Evolutionary conservation across 257 asterid species (phyloP), one percentile per base, ranked within the genome.

Genomic region (Penstemon davidsonii): DNA sequence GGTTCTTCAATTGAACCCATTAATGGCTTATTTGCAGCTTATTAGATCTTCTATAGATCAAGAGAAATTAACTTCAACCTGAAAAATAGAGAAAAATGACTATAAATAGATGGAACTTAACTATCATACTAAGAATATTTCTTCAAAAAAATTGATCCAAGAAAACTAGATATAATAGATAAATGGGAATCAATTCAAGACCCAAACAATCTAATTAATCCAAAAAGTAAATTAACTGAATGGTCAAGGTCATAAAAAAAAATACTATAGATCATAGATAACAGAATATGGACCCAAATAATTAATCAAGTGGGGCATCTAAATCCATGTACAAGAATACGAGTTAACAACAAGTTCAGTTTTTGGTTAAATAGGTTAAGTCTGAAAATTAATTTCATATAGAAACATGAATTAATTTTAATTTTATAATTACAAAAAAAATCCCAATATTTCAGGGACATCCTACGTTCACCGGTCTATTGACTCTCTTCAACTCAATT

Each of bases 1-100:
- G 81, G 62, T 58, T 81, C 87, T 54, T 52, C 68, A 5, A 70
- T 76, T 52, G 96, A 84, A 54, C 92, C 95, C 96, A 88, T 89
- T 19, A 49, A 49, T 62, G 61, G 58, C 54, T 70, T 61, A 9
- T 2, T 64, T 65, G 46, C 60, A 45, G 49, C 10, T 43, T 70
- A 25, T 25, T 25, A 25, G 33, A 25, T 25, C 67, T 75, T 65
- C 42, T 47, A 53, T 33, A 44, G 36, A 58, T 56, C 53, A 25
- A 25, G 33, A 25, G 33, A 70, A 43, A 33, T 60, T n/a, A 57
- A 15, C 73, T 70, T 25, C 33, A 25, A 25, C 82, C 86, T 86
- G 82, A 79, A 69, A 72, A 57, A 15, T 8, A 12, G 41, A 47
- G 42, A 61, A 64, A 54, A 66, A 37, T 46, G 25, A 41, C 70